These are phyloP conservation scores for Candida multigemmis DNA, from an alignment of 805 yeast species.

Conservation along the genomic window DNA sequence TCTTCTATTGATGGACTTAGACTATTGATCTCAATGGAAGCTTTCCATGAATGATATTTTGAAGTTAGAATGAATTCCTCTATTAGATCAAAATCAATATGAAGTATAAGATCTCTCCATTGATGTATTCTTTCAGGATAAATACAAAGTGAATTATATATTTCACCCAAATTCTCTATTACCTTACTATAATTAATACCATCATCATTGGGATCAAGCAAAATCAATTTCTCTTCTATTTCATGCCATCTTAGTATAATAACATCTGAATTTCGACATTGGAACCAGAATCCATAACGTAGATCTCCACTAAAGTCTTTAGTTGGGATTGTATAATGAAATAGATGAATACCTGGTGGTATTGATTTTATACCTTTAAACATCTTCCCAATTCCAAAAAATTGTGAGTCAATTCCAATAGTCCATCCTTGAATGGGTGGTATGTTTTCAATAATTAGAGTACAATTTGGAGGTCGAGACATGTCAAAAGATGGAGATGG, in stretches of 20 bases:
- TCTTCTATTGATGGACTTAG: slow-evolving; percentile 45
- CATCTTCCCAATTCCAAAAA: slow-evolving; percentile 30
- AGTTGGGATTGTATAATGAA: slow-evolving; percentile 38
- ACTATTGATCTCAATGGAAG: slow-evolving; percentile 25
- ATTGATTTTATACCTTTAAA: slow-evolving; percentile 45
- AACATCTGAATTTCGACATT: slow-evolving; percentile 24
- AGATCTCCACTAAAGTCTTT: slow-evolving; percentile 4
- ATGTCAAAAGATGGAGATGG: slow-evolving; percentile 2
- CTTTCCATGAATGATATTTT: slow-evolving; percentile 1
- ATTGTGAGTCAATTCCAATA: slow-evolving; percentile 41
- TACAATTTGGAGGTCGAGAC: slow-evolving; percentile 14
- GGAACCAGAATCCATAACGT: slow-evolving; percentile 33
- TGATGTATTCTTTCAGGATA: slow-evolving; percentile 19
- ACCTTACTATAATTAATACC: slow-evolving; percentile 17
- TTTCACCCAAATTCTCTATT: slow-evolving; percentile 13
- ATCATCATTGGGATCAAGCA: slow-evolving; percentile 7
- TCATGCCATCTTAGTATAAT: slow-evolving; percentile 27
- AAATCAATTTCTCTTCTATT: slow-evolving; percentile 6
- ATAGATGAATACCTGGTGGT: slow-evolving; percentile 42
- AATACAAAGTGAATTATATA: slow-evolving; percentile 24
- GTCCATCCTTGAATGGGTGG: slow-evolving; percentile 12
- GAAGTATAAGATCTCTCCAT: slow-evolving; percentile 7
- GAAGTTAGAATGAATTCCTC: slow-evolving; percentile 9
- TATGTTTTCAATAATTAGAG: slow-evolving; percentile 8
- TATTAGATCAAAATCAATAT: slow-evolving; percentile 15